Conservation (phyloP, 768 basidiomycete genomes). For the Butyriboletus loyo region DNA sequence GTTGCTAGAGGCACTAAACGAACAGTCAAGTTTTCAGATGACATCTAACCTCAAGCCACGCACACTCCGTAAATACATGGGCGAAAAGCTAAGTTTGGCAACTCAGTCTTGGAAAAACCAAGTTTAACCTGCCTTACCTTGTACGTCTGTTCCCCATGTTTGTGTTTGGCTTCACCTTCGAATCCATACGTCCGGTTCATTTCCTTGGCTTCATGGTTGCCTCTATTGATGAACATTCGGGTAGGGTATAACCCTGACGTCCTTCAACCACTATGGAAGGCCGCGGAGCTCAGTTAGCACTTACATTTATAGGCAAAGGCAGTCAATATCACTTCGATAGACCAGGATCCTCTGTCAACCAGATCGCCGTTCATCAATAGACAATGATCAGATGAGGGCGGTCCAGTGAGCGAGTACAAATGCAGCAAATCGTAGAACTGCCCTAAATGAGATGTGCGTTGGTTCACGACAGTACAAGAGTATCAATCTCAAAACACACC, state of each 20-base stretch:
- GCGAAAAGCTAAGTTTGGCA: conserved; percentile 68
- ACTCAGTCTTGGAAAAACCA: not conserved
- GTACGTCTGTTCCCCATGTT: conserved; percentile 94
- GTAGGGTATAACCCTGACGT: conserved; percentile 85
- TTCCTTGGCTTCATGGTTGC: conserved; percentile 95
- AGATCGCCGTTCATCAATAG: conserved; percentile 93
- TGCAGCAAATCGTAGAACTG: conserved; percentile 95
- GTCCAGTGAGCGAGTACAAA: conserved; percentile 80
- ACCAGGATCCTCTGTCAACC: conserved; percentile 97
- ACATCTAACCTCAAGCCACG: conserved; percentile 23
- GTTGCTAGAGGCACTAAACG: conserved; percentile 85
- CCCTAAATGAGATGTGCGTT: conserved; percentile 42
- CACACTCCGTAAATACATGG: conserved; percentile 87
- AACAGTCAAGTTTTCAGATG: conserved; percentile 4
- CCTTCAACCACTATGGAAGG: conserved; percentile 9
- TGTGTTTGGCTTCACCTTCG: conserved; percentile 94
- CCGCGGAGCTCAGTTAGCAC: conserved; percentile 20
- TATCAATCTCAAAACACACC: conserved; percentile 44
- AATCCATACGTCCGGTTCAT: conserved; percentile 97
- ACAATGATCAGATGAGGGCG: conserved; percentile 81
- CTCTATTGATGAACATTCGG: conserved; percentile 89
- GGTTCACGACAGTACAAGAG: not conserved
- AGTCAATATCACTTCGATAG: conserved; percentile 87
- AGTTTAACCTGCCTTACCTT: conserved; percentile 47
- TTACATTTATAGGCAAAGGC: conserved; percentile 94